A percentile compares a stretch with the other conserved stretches of the same genome.
These are phyloP conservation scores for Platanus orientalis DNA, from an alignment of 164 flowering plant genomes.

Conservation along the genomic window DNA sequence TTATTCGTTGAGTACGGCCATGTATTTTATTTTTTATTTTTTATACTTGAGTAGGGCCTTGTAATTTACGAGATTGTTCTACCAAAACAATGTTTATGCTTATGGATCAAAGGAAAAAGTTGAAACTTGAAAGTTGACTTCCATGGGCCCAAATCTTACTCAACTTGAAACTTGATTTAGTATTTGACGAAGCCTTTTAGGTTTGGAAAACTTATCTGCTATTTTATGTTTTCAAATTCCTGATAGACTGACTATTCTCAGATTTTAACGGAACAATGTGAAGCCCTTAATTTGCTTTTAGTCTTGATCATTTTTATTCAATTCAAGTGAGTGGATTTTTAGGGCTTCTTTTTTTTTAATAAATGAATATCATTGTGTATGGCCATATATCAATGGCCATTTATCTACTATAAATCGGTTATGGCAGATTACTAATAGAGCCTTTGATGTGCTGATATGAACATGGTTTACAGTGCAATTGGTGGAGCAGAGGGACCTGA, in stretches of 20 bases:
- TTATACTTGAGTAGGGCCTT: too few relatives aligned
- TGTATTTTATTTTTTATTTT: neutral
- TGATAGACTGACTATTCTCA: neutral
- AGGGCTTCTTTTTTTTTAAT: neutral
- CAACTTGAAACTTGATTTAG: too few relatives aligned
- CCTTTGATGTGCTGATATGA: constrained; percentile 6
- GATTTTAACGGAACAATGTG: neutral
- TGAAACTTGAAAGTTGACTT: neutral
- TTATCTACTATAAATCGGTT: neutral
- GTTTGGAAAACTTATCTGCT: too few relatives aligned
- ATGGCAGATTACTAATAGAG: too few relatives aligned
- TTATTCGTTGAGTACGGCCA: neutral
- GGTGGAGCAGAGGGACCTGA: constrained; percentile 80
- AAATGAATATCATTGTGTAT: neutral
- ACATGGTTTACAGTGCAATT: constrained; percentile 35
- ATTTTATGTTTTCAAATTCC: neutral
- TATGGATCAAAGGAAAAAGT: neutral
- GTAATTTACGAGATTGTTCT: too few relatives aligned
- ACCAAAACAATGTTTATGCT: neutral
- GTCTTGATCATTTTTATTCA: neutral
- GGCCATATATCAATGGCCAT: neutral
- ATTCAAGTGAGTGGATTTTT: neutral
- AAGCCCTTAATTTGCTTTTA: too few relatives aligned
- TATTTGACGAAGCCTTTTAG: too few relatives aligned
- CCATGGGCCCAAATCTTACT: too few relatives aligned